Base-by-base conservation (phyloP, 2,329 filamentous ascomycete species). In the Chaetomium sp. region DNA sequence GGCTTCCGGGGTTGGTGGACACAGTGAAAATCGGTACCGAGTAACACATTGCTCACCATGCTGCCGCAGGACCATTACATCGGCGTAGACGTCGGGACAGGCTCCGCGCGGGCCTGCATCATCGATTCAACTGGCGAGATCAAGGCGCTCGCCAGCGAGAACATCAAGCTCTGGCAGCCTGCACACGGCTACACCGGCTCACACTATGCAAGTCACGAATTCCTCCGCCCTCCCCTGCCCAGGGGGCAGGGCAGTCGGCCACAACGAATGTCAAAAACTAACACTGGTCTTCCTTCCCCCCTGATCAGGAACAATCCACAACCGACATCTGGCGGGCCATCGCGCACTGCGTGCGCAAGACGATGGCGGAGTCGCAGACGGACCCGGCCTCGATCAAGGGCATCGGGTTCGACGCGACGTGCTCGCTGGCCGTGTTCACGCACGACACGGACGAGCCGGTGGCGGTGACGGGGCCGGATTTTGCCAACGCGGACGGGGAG, bases 341-440 rank as follows among this genome's bases (percentile, higher is more conserved):
- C 75, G 97, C 93, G 80, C 85, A 87, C 66, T 95, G 92, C 50
- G 92, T 97, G 45, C 90, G 93, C 73, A 85, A 88, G 60, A 92
- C 93, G 53, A 85, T 98, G 72, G 85, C 84, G 74, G 90, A 97
- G 76, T 90, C 94, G 70, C 89, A 88, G 71, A 88, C 96, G 70
- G 88, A 94, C 72, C 85, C 89, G 4, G 81, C 80, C 68, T 88
- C 86, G 42, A 90, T 99, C 72, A 90, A 90, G 71, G 95, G 95
- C 65, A 92, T 99, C 73, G 95, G 95, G 60, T 98, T 99, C 77
- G 95, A 99, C 77, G 95, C 95, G 25, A 99, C 95, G n/a, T 99
- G 95, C 82, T 99, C 95, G 21, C 86, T 99, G 31, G 87, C 93
- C 35, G 93, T 98, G 71, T 97, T 99, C 79, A 85, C 89, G 62